phyloP scores from a whole-genome alignment of 768 basidiomycete species.

The Podaxis carcinomalis region DNA sequence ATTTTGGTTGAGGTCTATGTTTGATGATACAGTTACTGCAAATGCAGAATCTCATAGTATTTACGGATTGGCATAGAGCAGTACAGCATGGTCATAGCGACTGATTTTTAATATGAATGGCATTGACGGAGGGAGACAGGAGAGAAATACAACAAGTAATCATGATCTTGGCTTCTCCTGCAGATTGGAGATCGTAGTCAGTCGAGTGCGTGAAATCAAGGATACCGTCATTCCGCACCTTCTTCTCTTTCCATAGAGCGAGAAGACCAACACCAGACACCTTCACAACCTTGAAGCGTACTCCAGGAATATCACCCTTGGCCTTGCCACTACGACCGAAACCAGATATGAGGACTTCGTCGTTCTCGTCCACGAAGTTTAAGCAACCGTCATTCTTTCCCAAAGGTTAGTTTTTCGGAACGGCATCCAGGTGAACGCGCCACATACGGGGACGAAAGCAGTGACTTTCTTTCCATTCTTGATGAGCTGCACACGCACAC shows the following conservation, averaged over 20 bases:
- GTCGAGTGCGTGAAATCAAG: background rate
- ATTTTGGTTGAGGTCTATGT: background rate
- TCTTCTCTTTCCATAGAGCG: slow-evolving; percentile 99
- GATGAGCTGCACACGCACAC: slow-evolving; percentile 99
- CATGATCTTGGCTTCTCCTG: slow-evolving; percentile 74
- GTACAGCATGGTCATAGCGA: slow-evolving; percentile 17
- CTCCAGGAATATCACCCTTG: slow-evolving; percentile 99
- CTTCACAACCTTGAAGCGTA: slow-evolving; percentile 99
- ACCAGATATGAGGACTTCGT: slow-evolving; percentile 98
- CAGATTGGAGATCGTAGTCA: background rate
- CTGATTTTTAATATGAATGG: background rate
- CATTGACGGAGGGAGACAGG: slow-evolving; percentile 12
- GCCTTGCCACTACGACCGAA: slow-evolving; percentile 99
- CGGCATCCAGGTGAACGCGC: background rate
- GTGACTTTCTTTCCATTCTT: slow-evolving; percentile 99
- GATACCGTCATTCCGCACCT: slow-evolving; percentile 47
- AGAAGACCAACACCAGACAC: slow-evolving; percentile 98
- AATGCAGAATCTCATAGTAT: slow-evolving; percentile 3
- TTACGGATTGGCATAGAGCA: slow-evolving; percentile 8
- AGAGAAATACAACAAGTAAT: slow-evolving; percentile 18
- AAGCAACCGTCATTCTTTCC: slow-evolving; percentile 90
- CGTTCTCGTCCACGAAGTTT: slow-evolving; percentile 99
- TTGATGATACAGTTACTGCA: background rate
- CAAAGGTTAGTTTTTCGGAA: slow-evolving; percentile 1
- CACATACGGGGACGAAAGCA: slow-evolving; percentile 94